Base-by-base conservation (phyloP, 1,284 basidiomycete genomes). In the Hortiboletus rubellus region DNA sequence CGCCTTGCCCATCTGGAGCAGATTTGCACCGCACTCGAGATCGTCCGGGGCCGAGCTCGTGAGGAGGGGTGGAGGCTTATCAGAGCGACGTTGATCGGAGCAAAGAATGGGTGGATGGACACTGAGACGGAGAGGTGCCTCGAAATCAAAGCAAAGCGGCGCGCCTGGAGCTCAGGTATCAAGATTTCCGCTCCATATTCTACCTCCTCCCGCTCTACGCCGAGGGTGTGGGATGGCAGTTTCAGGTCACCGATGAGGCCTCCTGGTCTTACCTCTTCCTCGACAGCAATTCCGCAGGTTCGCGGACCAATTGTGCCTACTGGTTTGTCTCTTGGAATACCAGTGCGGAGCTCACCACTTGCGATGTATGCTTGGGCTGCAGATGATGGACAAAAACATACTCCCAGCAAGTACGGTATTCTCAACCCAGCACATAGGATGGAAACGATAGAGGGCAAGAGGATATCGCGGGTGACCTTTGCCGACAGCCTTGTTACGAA, bases 161-260 rank as follows among this genome's bases (percentile, higher is more conserved):
- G 69, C 14, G 72, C 69, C 8, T 71, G 69, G 69, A 71, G 72
- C 50, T 71, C 71, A 17, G 69, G 69, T 14, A 67, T 74, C 55
- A 69, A 61, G 50, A 58, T 74, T 37, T 44, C 58, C 49, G 67
- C 61, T 1, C 63, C 69, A 5, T 72, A 71, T 57, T 34, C 51
- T 27, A 27, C n/a, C n/a, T n/a, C 45, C 5, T 34, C 50, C 18
- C 44, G 38, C 46, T 47, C 37, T 34, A 14, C 45, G 2, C 30
- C 30, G 17, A 67, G 48, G 48, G 58, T 54, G 24, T 70, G 72
- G 71, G 52, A 57, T 17, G 59, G 59, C 7, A 46, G 46, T 27
- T 42, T 45, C 12, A 41, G 46, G 44, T 55, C 58, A 1, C 50
- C 58, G n/a, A 44, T 48, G 24, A 37, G 43, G 9, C 69, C 69